Base-by-base conservation (phyloP, 78 protist genomes). In the Planoprotostelium fungivorum region DNA sequence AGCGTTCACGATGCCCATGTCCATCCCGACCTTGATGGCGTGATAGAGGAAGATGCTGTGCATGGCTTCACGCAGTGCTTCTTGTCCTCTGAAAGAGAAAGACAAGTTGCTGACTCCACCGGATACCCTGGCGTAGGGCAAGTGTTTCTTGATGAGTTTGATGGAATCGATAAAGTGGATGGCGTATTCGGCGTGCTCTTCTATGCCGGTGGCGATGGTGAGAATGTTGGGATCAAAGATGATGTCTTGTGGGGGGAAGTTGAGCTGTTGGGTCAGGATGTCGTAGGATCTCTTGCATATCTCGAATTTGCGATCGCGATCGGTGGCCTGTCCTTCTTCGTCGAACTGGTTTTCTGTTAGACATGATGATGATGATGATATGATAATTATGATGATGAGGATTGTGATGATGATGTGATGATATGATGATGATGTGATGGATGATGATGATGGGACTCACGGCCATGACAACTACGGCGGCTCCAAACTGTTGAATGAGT, bases 91-190 rank as follows among this genome's bases (percentile, higher is more conserved):
- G 99, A 98, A 99, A 37, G 99, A 94, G 94, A 99, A 99, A 28
- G 99, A 98, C 37, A 99, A 95, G 91, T 99, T 99, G 63, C 99
- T 97, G n/a, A 99, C 96, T 37, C 99, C 99, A 83, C 99, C 99
- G 29, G 90, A 36, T 34, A 97, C 91, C 73, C 93, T 89, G 39
- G 96, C 94, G 36, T 89, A 85, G 34, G 99, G 99, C 90, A 95
- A 91, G 73, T 85, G 36, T 31, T 10, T 35, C 88, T 94, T 97
- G 91, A 99, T 96, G 85, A 38, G 63, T 35, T 91, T 38, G 38
- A 91, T 90, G 28, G 98, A 98, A 28, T 98, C 93, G 89, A 99
- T 94, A 89, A 99, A 99, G 87, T 97, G 98, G 25, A 96, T 89
- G 86, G 92, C 99, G 91, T 99, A 98, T 93, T 93, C 88, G 96